phyloP scores from a whole-genome alignment of 345 rosid genomes.

The Psidium friedrichsthalianum region DNA sequence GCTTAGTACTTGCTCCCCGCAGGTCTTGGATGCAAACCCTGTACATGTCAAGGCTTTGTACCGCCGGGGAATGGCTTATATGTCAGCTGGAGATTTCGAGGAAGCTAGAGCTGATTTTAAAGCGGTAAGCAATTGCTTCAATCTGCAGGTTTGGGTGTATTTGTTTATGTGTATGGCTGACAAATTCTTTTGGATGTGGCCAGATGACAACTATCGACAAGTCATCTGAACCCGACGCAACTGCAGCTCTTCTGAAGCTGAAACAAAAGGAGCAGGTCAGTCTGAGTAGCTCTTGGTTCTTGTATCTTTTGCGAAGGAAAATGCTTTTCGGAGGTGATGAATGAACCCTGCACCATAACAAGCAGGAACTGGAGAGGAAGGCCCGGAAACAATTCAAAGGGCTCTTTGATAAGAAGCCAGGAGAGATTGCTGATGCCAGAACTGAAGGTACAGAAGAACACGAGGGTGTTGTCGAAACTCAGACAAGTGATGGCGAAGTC shows the following conservation, averaged over 20 bases:
- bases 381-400: constrained; percentile 90
- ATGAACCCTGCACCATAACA: background rate
- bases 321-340: background rate
- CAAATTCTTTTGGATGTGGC: background rate
- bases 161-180: background rate
- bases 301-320: background rate
- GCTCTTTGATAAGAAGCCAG: constrained; percentile 89
- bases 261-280: constrained; percentile 74
- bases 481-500: background rate
- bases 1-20: background rate
- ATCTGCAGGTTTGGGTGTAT: background rate
- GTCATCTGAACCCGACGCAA: constrained; percentile 51
- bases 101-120: constrained; percentile 70
- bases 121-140: constrained; percentile 23
- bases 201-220: constrained; percentile 55
- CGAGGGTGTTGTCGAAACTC: constrained; percentile 2
- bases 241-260: constrained; percentile 64
- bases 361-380: constrained; percentile 64
- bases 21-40: constrained; percentile 91
- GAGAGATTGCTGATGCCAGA: constrained; percentile 58
- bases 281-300: background rate
- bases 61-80: constrained; percentile 93
- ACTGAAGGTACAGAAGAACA: constrained; percentile 10
- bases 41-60: constrained; percentile 71
- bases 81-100: constrained; percentile 76